Evolutionary conservation across 1,284 basidiomycete genomes (phyloP).

Genomic region (Ganoderma lingzhi): DNA sequence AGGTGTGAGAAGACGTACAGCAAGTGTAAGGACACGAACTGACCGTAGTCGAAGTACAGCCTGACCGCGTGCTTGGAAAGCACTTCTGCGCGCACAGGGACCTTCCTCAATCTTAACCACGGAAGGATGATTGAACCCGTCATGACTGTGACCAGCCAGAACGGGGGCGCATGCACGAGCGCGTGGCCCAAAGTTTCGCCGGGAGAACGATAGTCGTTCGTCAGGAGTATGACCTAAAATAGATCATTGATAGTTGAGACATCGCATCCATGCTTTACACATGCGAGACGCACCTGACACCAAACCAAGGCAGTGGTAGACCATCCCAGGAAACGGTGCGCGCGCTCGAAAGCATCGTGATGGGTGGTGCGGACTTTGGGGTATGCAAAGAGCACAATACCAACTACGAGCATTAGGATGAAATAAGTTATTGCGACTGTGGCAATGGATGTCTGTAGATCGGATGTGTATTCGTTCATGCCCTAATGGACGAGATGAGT

Average conservation of each 20-base stretch:
- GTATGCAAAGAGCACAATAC: slow-evolving; percentile 59
- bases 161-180: slow-evolving; percentile 54
- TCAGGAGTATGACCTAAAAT: slow-evolving; percentile 54
- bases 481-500: not conserved
- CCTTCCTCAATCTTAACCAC: slow-evolving; percentile 62
- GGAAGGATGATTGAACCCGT: slow-evolving; percentile 62
- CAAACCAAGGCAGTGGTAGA: slow-evolving; percentile 59
- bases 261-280: not conserved
- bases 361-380: slow-evolving; percentile 55
- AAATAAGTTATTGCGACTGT: slow-evolving; percentile 62
- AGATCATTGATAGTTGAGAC: not conserved
- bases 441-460: slow-evolving; percentile 52
- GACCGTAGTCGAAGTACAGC: slow-evolving; percentile 64
- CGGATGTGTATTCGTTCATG: slow-evolving; percentile 4
- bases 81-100: slow-evolving; percentile 59
- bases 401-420: slow-evolving; percentile 56
- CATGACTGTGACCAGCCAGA: slow-evolving; percentile 63
- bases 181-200: slow-evolving; percentile 51
- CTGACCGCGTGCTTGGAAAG: slow-evolving; percentile 65
- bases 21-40: slow-evolving; percentile 22
- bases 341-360: slow-evolving; percentile 62
- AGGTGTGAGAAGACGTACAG: not conserved
- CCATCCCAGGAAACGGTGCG: slow-evolving; percentile 68
- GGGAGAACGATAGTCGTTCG: slow-evolving; percentile 57
- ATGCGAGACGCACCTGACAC: slow-evolving; percentile 51